These are phyloP conservation scores for Choanephora cucurbitarum DNA, from an alignment of 371 early-diverging fungal species.

Conservation along the genomic window DNA sequence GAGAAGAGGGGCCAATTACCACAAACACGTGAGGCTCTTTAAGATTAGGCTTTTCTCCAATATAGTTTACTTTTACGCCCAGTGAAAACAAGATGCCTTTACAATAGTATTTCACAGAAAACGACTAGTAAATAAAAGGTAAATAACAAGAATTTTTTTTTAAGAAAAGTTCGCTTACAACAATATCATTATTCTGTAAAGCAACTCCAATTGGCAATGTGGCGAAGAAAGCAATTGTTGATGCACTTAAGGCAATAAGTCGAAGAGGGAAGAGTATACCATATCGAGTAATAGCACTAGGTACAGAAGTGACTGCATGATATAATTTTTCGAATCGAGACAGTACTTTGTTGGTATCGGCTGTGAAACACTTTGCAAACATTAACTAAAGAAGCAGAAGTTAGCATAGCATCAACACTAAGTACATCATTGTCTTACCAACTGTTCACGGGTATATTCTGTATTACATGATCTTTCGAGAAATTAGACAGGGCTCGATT, in stretches of 20 bases:
- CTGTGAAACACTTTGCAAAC: constrained; percentile 39
- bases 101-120: constrained; percentile 63
- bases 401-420: too few species aligned
- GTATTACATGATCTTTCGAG: constrained; percentile 20
- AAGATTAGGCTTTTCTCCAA: constrained; percentile 63
- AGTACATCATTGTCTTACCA: too few species aligned
- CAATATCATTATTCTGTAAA: constrained; percentile 30
- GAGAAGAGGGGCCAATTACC: constrained; percentile 23
- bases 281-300: constrained; percentile 39
- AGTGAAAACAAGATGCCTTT: constrained; percentile 63
- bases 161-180: constrained; percentile 27
- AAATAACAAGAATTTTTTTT: constrained; percentile 12
- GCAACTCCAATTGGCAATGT: constrained; percentile 38
- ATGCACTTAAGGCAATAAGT: constrained; percentile 23
- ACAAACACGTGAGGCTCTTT: constrained; percentile 69
- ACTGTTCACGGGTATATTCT: constrained; percentile 43
- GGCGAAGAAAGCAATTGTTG: constrained; percentile 39
- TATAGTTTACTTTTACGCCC: constrained; percentile 59
- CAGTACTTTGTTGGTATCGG: constrained; percentile 12
- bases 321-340: constrained; percentile 6
- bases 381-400: constrained; percentile 36
- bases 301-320: constrained; percentile 12
- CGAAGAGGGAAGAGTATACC: constrained; percentile 40
- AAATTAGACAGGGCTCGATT: background rate
- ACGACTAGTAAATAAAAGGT: too few species aligned